Evolutionary conservation across 106 monocot species (phyloP), one percentile per base, ranked within the genome.

Genomic region (Phalaenopsis aphrodite): DNA sequence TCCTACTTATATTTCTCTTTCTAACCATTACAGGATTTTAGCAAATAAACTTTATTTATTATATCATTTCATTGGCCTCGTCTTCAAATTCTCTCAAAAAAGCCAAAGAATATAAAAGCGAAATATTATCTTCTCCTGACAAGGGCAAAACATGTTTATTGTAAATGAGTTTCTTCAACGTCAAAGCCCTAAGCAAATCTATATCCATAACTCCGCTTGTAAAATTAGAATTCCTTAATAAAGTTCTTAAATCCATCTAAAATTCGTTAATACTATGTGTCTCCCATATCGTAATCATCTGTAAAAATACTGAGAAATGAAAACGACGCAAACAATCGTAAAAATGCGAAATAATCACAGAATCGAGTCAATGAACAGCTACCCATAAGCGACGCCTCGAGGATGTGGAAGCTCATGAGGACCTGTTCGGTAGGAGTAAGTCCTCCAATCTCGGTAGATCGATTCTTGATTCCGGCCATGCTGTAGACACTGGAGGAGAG

Each of bases 371-470:
- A 73, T 8, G 48, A 75, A 58, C 15, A 8, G 18, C 24, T 94
- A 94, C 97, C 97, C 88, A 98, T 86, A 67, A 98, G 89, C 4
- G 92, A 89, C 37, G 89, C 75, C 73, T 98, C 92, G 71, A 98
- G 97, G 68, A 98, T 84, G 83, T 92, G 89, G 6, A 87, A 83
- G 81, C 86, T 94, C 81, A 87, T 88, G 61, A 98, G 86, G 38
- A 98, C 92, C 88, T 98, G 92, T 75, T 98, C 94, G 12, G 91
- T 98, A 67, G 94, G 88, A n/a, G 84, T 86, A 55, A 92, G 84
- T 18, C 61, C 74, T 3, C 90, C 92, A 43, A 55, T n/a, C 46
- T 89, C 87, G 23, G 65, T 52, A 45, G 85, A 84, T 24, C 89
- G 80, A 79, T 19, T 39, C 16, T 84, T 83, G 89, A 98, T 92